A percentile compares a stretch with the other conserved stretches of the same genome.
phyloP scores from a whole-genome alignment of 176 grass and related monocot genomes.

The Oryza nivara region DNA sequence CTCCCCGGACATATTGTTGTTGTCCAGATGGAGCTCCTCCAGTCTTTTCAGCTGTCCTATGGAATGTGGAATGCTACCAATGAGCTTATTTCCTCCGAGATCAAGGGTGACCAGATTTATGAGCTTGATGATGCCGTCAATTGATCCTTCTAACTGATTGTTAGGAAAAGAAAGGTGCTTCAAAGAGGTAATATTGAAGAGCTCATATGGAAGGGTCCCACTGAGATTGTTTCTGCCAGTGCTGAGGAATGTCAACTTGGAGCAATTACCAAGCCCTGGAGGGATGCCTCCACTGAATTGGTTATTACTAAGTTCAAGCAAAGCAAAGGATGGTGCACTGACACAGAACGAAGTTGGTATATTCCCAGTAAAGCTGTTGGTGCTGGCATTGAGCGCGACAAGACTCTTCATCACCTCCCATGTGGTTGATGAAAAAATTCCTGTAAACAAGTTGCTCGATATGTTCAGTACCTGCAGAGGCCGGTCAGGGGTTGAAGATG shows the following conservation, averaged over 20 bases:
- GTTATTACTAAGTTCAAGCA: slow-evolving; percentile 55
- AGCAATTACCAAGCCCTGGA: slow-evolving; percentile 38
- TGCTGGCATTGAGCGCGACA: slow-evolving; percentile 45
- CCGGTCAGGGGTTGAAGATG: background rate
- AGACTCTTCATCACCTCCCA: slow-evolving; percentile 44
- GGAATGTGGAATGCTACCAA: slow-evolving; percentile 34
- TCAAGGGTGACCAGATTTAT: slow-evolving; percentile 46
- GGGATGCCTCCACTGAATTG: slow-evolving; percentile 42
- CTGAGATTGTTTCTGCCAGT: slow-evolving; percentile 37
- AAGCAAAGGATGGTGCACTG: background rate
- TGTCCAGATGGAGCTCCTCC: slow-evolving; percentile 29
- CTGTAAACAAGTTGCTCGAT: slow-evolving; percentile 46
- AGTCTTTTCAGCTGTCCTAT: slow-evolving; percentile 41
- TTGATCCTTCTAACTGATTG: slow-evolving; percentile 28
- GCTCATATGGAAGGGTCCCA: slow-evolving; percentile 36
- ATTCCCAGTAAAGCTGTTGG: slow-evolving; percentile 46
- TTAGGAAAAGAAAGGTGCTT: slow-evolving; percentile 41
- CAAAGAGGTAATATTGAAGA: slow-evolving; percentile 28
- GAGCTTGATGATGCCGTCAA: slow-evolving; percentile 19
- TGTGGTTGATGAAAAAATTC: slow-evolving; percentile 32
- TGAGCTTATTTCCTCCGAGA: slow-evolving; percentile 34
- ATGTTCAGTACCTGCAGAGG: slow-evolving; percentile 58
- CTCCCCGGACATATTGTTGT: slow-evolving; percentile 44
- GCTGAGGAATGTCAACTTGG: slow-evolving; percentile 15
- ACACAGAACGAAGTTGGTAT: slow-evolving; percentile 41